Percentiles rank a stretch among this genome's conserved stretches.
These are phyloP conservation scores for Aspergillus heteromorphus DNA, from an alignment of 495 filamentous ascomycete genomes.

Conservation along the genomic window DNA sequence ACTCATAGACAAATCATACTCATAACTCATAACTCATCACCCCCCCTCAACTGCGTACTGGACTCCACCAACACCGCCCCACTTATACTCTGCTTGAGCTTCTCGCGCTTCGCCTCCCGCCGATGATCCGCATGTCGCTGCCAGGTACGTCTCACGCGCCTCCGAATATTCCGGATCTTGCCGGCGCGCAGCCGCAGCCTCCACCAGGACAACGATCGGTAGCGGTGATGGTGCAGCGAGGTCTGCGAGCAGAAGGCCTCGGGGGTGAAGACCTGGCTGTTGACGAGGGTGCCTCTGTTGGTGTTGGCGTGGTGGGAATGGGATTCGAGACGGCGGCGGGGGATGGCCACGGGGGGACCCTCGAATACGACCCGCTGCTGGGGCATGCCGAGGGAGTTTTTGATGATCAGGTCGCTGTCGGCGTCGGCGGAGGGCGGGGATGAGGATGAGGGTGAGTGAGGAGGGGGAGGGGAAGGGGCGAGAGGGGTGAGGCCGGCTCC, in stretches of 20 bases:
- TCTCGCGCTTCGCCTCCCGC: constrained; percentile 57
- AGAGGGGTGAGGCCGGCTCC: constrained; percentile 40
- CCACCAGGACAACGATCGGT: constrained; percentile 41
- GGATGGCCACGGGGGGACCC: constrained; percentile 31
- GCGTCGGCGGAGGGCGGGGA: constrained; percentile 19
- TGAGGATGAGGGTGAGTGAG: too few species aligned
- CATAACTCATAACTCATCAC: too few species aligned
- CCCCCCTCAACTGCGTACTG: constrained; percentile 17
- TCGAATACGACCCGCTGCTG: constrained; percentile 48
- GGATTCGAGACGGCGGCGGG: constrained; percentile 23
- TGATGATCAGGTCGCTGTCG: constrained; percentile 30
- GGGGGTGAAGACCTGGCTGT: constrained; percentile 26
- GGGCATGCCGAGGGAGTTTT: constrained; percentile 49
- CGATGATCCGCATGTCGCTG: constrained; percentile 51
- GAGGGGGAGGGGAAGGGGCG: too few species aligned
- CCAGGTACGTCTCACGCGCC: constrained; percentile 51
- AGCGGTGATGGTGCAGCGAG: constrained; percentile 30
- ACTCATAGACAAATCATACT: too few species aligned
- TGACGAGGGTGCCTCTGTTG: constrained; percentile 30
- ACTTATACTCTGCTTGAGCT: constrained; percentile 64
- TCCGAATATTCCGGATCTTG: constrained; percentile 45
- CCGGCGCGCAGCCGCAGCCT: constrained; percentile 50
- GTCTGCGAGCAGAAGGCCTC: constrained; percentile 24
- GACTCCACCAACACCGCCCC: constrained; percentile 31
- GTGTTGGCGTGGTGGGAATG: constrained; percentile 15